phyloP scores from a whole-genome alignment of 1,139 yeast species.

The Williopsis jadinii region DNA sequence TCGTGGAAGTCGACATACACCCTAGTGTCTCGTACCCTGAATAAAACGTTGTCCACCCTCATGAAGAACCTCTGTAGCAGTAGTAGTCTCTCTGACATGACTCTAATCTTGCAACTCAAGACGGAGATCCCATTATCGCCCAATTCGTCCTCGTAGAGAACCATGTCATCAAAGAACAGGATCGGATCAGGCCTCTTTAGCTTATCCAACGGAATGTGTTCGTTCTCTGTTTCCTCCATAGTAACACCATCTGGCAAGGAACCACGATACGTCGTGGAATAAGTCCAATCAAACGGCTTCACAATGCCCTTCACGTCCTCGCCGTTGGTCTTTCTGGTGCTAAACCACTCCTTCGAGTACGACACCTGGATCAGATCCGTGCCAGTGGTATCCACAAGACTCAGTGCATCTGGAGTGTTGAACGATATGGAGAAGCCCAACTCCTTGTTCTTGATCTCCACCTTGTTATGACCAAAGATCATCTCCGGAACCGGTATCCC shows the following conservation, averaged over 20 bases:
- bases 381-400: conserved; percentile 47
- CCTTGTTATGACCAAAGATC: conserved; percentile 88
- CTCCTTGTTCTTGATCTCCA: conserved; percentile 39
- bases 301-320: conserved; percentile 33
- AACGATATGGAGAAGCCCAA: conserved; percentile 48
- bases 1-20: conserved; percentile 72
- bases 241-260: conserved; percentile 24
- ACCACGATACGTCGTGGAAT: conserved; percentile 75
- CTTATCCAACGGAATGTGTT: conserved; percentile 59
- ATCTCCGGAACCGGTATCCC: conserved; percentile 91
- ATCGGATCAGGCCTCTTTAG: conserved; percentile 78
- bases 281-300: conserved; percentile 96
- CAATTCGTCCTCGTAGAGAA: conserved; percentile 86
- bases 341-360: conserved; percentile 85
- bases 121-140: conserved; percentile 94
- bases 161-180: conserved; percentile 79
- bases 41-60: conserved; percentile 83
- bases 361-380: conserved; percentile 60
- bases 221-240: conserved; percentile 19
- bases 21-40: conserved; percentile 80
- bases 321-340: conserved; percentile 42
- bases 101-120: conserved; percentile 72
- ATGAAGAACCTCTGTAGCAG: conserved; percentile 71
- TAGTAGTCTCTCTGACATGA: conserved; percentile 77
- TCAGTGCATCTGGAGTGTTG: conserved; percentile 77